A percentile compares a stretch with the other conserved stretches of the same genome.
Conservation (phyloP, 345 rosid genomes). For the Geranium rotundifolium region DNA sequence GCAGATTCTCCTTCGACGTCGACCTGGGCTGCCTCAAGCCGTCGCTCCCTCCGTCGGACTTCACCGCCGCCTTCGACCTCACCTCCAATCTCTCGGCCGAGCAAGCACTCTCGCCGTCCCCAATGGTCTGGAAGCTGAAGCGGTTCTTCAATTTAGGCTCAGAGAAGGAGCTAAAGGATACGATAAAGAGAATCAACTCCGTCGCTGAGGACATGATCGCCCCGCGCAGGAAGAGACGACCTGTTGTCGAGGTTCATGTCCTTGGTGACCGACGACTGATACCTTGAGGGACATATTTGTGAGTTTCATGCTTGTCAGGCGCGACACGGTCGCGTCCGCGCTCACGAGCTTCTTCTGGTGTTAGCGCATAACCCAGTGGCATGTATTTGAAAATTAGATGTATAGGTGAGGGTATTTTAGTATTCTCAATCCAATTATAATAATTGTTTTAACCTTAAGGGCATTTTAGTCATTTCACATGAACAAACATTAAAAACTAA, state of each 20-base stretch:
- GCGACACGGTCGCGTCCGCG: constrained; percentile 65
- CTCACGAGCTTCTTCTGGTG: constrained; percentile 53
- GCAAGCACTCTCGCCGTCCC: constrained; percentile 27
- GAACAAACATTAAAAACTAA: no score
- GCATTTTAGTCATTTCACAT: no score
- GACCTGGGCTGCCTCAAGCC: constrained; percentile 37
- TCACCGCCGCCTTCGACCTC: no score
- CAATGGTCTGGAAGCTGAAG: constrained; percentile 39
- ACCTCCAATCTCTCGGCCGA: constrained; percentile 39
- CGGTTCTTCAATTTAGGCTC: constrained; percentile 31
- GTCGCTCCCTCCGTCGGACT: constrained; percentile 25
- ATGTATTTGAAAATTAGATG: no score
- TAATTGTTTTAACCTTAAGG: no score
- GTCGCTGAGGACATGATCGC: constrained; percentile 29
- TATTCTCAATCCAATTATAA: no score
- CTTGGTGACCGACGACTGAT: constrained; percentile 28
- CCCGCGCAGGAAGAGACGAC: constrained; percentile 25
- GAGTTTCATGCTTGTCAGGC: constrained; percentile 46
- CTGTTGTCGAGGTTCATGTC: constrained; percentile 53
- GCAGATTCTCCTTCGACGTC: constrained; percentile 41
- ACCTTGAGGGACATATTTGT: constrained; percentile 45
- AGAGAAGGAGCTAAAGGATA: constrained; percentile 38
- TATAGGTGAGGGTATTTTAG: no score
- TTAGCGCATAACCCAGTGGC: constrained; percentile 28
- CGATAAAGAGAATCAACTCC: constrained; percentile 23